Evolutionary conservation across 2,329 filamentous ascomycete species (phyloP), one percentile per base, ranked within the genome.

Genomic region (Verticillium tricorpus): DNA sequence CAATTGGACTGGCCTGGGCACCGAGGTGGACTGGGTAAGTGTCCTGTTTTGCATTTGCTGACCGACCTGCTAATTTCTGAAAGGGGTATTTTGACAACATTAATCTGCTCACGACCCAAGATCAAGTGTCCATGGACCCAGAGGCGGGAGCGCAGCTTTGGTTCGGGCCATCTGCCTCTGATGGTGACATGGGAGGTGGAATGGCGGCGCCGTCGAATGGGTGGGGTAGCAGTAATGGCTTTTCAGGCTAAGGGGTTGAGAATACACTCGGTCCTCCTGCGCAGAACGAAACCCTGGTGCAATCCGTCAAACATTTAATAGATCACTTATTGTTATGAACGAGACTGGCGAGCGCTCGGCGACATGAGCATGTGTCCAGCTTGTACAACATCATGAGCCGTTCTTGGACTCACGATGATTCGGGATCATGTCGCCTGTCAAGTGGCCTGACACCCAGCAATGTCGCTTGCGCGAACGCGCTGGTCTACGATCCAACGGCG

Each of bases 1-100:
- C n/a, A 70, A 74, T 19, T 77, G 75, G 76, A 72, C 76, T 62
- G 66, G 67, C 14, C 66, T 68, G 58, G 66, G 65, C 34, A 67
- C 72, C 28, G 70, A 69, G 60, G 73, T 78, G 70, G 76, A 78
- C 62, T 78, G 76, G 76, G 76, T 77, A 67, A 64, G 74, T 71
- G 6, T 55, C 54, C 11, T 22, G 45, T 4, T 22, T 2, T 12
- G 45, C 45, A 8, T 5, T 50, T 19, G 39, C 14, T 50, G 45
- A 50, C n/a, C 19, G n/a, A 19, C 5, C 45, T 50, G 45, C 19
- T 50, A 22, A 50, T n/a, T 9, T 50, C 7, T 25, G 45, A n/a
- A 9, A 50, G 45, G 45, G 45, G 45, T 50, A 50, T 50, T 22
- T 50, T 14, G 45, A 50, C 45, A 50, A 50, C 19, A 25, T 50